phyloP scores from a whole-genome alignment of 768 basidiomycete genomes.

The Gelatoporia subvermispora region DNA sequence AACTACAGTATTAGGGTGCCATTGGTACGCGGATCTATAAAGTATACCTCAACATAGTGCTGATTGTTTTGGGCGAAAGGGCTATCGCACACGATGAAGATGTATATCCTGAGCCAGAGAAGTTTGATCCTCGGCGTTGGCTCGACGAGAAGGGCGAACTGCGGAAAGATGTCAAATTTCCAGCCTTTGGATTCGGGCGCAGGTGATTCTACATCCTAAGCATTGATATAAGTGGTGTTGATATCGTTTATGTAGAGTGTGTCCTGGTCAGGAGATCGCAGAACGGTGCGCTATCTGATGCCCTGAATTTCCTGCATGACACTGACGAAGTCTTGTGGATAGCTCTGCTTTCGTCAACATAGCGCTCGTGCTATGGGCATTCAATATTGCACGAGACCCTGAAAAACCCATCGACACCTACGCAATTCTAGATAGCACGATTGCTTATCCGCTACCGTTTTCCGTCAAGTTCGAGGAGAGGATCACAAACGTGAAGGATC shows the following conservation, averaged over 20 bases:
- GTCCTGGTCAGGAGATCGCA: slow-evolving; percentile 61
- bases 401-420: slow-evolving; percentile 51
- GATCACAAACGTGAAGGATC: slow-evolving; percentile 14
- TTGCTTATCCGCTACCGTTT: slow-evolving; percentile 62
- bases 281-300: slow-evolving; percentile 15
- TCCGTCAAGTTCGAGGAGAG: slow-evolving; percentile 52
- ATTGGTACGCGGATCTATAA: slow-evolving; percentile 24
- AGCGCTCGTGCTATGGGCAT: slow-evolving; percentile 62
- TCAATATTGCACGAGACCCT: slow-evolving; percentile 49
- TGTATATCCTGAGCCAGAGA: slow-evolving; percentile 27
- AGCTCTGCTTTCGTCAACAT: slow-evolving; percentile 64
- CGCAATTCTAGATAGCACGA: slow-evolving; percentile 60
- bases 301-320: not conserved
- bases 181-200: slow-evolving; percentile 33
- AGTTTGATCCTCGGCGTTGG: slow-evolving; percentile 30
- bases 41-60: not conserved
- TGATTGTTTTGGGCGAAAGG: slow-evolving; percentile 10
- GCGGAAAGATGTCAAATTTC: slow-evolving; percentile 24
- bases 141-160: slow-evolving; percentile 24
- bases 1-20: slow-evolving; percentile 32
- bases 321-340: not conserved
- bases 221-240: not conserved
- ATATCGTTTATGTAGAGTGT: slow-evolving; percentile 37
- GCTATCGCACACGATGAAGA: slow-evolving; percentile 28
- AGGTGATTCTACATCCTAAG: slow-evolving; percentile 16